Conservation (phyloP, 2,329 filamentous ascomycete genomes). For the Septoria petroselini region DNA sequence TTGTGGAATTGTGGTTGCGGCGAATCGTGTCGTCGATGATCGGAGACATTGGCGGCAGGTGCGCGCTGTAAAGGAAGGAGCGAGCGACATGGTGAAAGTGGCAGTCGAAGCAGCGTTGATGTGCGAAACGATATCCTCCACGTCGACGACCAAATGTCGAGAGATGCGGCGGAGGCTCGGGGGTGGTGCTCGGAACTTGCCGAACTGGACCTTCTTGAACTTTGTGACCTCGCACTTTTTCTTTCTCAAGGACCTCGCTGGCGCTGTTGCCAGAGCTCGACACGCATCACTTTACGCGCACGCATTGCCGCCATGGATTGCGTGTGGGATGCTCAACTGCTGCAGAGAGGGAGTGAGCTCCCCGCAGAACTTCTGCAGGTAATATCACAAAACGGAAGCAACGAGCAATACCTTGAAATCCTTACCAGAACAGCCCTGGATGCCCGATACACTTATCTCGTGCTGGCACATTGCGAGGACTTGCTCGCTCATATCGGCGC, state of each 20-base stretch:
- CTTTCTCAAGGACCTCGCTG: conserved; percentile 9
- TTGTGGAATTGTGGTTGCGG: conserved; percentile 26
- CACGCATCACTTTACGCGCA: not conserved
- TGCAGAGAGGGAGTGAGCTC: conserved; percentile 52
- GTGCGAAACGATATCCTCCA: not conserved
- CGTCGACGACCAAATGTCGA: not conserved
- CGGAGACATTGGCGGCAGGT: conserved; percentile 42
- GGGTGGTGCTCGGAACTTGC: conserved; percentile 4
- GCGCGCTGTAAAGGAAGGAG: conserved; percentile 45
- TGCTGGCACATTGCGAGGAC: conserved; percentile 72
- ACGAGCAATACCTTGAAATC: conserved; percentile 66
- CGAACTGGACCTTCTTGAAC: conserved; percentile 4
- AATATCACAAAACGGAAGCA: conserved; percentile 58
- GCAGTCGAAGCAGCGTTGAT: not conserved
- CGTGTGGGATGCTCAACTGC: conserved; percentile 32
- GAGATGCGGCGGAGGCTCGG: conserved; percentile 4
- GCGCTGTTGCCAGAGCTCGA: not conserved
- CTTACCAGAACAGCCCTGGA: conserved; percentile 68
- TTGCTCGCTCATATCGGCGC: conserved; percentile 80
- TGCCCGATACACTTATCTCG: conserved; percentile 64
- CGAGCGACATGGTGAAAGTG: conserved; percentile 43
- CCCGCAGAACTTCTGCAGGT: conserved; percentile 67
- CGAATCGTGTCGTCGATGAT: conserved; percentile 31
- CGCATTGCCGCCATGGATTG: conserved; percentile 30
- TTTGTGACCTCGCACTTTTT: conserved; percentile 8